These are phyloP conservation scores for Aspergillus sp. DNA, from an alignment of 2,329 filamentous ascomycete species.

Conservation along the genomic window DNA sequence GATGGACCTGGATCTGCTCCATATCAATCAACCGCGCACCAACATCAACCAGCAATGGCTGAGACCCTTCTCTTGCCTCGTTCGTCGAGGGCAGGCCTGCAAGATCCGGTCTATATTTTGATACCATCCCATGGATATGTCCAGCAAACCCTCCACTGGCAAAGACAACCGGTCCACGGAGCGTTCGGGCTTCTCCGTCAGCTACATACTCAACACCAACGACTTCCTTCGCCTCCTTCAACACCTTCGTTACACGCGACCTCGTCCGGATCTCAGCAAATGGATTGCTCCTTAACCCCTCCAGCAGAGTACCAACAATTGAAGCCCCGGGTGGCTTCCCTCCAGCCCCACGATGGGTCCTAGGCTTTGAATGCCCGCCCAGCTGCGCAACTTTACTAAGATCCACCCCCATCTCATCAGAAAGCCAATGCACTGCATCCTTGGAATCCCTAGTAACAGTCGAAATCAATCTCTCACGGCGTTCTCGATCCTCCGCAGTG, in stretches of 20 bases:
- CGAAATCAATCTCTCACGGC: conserved; percentile 48
- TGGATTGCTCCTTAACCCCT: conserved; percentile 49
- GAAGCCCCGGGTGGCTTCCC: conserved; percentile 58
- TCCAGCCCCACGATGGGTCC: conserved; percentile 60
- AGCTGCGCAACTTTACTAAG: conserved; percentile 58
- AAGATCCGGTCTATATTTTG: conserved; percentile 59
- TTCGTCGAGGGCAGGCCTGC: conserved; percentile 63
- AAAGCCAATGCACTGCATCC: conserved; percentile 57
- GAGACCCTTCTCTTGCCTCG: conserved; percentile 57
- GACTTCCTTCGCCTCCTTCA: conserved; percentile 41
- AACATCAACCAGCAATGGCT: conserved; percentile 42
- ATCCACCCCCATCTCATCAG: conserved; percentile 58
- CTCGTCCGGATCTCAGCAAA: conserved; percentile 55
- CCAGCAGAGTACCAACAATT: conserved; percentile 57
- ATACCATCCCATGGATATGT: conserved; percentile 58
- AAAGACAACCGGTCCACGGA: conserved; percentile 59
- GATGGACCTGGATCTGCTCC: conserved; percentile 62
- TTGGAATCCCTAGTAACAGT: conserved; percentile 52
- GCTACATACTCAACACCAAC: conserved; percentile 54
- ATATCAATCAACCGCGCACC: conserved; percentile 48
- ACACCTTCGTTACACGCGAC: conserved; percentile 55
- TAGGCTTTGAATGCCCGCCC: conserved; percentile 58
- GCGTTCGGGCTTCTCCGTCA: conserved; percentile 24
- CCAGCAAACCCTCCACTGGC: conserved; percentile 64
- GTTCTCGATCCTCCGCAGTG: conserved; percentile 31